Base-by-base conservation (phyloP, 805 yeast species). In the Starmera quercuum region DNA sequence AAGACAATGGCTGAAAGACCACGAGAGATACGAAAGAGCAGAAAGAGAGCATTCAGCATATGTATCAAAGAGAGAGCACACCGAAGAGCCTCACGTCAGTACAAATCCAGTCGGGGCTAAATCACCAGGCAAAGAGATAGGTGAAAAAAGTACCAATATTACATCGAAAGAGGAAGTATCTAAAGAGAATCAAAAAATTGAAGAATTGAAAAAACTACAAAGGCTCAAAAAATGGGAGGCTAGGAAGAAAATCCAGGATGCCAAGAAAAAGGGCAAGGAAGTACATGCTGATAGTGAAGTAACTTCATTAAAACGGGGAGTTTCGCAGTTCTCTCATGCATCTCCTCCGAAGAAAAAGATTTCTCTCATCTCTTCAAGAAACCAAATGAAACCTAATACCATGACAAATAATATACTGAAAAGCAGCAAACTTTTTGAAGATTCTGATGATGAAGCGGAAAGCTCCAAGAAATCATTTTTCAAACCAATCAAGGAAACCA, bases 221-320 rank as follows among this genome's bases (percentile, higher is more conserved):
- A 56, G 68, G 29, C 61, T 59, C 29, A 51, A 54, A 39, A 61
- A 68, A 37, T 47, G 73, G 0, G 72, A 68, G 36, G 74, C 71
- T 18, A 75, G 80, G 79, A 73, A 71, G 50, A 59, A 52, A 55
- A 64, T 61, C 42, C 62, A 58, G 36, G 46, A 42, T 17, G 51
- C 42, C 34, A 28, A 41, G 33, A 55, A 44, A 50, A 49, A 26
- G 32, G 48, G 37, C 15, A 41, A 39, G 24, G 44, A 26, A 29
- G 31, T 40, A 41, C 42, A 38, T 4, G 8, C 32, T 6, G 27
- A 16, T 13, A 16, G 18, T 15, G 18, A 38, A 33, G 20, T 18
- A 6, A 13, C 28, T 26, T 14, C 28, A n/a, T 6, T 7, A 24
- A 7, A 12, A 15, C 11, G 11, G 17, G 12, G 20, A 26, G 17